phyloP scores from a whole-genome alignment of 2,329 filamentous ascomycete species.

The Helotiales sp. region DNA sequence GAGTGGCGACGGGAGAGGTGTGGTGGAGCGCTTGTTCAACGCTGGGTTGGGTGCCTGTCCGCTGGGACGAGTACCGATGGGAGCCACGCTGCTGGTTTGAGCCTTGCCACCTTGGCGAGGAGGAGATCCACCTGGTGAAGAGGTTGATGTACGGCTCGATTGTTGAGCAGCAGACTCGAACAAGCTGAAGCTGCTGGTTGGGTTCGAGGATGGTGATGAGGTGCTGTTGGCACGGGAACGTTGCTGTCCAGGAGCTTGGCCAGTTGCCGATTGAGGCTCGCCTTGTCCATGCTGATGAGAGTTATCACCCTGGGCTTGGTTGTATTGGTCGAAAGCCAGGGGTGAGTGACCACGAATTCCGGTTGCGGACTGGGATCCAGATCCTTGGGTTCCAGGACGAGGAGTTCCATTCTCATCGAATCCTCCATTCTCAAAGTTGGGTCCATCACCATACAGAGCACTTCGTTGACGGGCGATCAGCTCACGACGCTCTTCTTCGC shows the following conservation, averaged over 20 bases:
- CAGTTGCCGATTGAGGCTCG: constrained; percentile 49
- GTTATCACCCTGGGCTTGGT: constrained; percentile 35
- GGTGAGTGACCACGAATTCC: constrained; percentile 77
- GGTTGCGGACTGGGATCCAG: constrained; percentile 57
- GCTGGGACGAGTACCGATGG: constrained; percentile 87
- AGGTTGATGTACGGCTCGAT: constrained; percentile 77
- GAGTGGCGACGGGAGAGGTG: constrained; percentile 86
- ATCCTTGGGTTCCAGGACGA: constrained; percentile 66
- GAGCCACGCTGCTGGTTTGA: constrained; percentile 69
- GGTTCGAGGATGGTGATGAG: constrained; percentile 75
- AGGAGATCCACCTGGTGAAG: constrained; percentile 81
- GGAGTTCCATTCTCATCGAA: constrained; percentile 68
- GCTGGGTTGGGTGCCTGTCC: constrained; percentile 57
- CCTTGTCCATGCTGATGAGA: constrained; percentile 38
- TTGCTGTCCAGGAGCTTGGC: constrained; percentile 33
- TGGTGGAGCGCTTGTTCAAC: constrained; percentile 73
- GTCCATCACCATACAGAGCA: constrained; percentile 82
- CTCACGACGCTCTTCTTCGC: constrained; percentile 93
- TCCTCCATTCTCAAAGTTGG: constrained; percentile 63
- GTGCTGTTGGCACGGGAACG: constrained; percentile 79
- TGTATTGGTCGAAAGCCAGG: constrained; percentile 72
- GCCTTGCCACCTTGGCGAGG: constrained; percentile 67
- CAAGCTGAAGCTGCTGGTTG: constrained; percentile 56
- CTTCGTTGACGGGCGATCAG: constrained; percentile 94
- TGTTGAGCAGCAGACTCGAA: constrained; percentile 65